phyloP scores from a whole-genome alignment of 148 eudicot genomes.

The Diospyros lotus region DNA sequence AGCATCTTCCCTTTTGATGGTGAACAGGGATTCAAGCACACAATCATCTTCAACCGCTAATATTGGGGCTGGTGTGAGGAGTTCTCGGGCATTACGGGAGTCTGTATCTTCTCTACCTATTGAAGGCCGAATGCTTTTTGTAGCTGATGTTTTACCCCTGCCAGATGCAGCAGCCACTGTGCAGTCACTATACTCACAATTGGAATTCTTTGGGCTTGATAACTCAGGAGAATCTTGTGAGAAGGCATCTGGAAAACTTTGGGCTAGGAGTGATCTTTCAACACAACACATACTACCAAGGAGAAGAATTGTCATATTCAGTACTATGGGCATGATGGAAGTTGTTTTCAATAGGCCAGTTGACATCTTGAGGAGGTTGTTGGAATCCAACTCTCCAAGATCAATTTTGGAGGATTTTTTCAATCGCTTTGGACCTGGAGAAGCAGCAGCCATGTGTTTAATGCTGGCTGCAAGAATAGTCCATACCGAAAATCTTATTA shows the following conservation, averaged over 20 bases:
- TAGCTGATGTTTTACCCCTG: slow-evolving; percentile 80
- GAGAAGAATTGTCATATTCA: slow-evolving; percentile 80
- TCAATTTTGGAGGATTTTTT: slow-evolving; percentile 86
- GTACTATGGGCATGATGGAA: slow-evolving; percentile 99
- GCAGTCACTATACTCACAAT: slow-evolving; percentile 82
- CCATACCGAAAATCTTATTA: slow-evolving; percentile 58
- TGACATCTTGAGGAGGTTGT: slow-evolving; percentile 82
- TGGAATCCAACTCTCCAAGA: slow-evolving; percentile 88
- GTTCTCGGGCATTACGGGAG: slow-evolving; percentile 82
- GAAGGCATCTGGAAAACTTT: slow-evolving; percentile 63
- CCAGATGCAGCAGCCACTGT: slow-evolving; percentile 72
- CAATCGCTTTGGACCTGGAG: slow-evolving; percentile 90
- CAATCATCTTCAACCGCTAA: slow-evolving; percentile 60
- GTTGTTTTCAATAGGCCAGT: slow-evolving; percentile 92
- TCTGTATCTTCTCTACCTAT: slow-evolving; percentile 84
- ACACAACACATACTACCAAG: slow-evolving; percentile 92
- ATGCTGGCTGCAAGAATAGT: slow-evolving; percentile 82
- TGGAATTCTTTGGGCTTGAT: slow-evolving; percentile 55
- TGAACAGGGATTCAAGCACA: slow-evolving; percentile 67
- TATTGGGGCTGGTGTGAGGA: slow-evolving; percentile 57
- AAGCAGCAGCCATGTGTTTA: slow-evolving; percentile 93
- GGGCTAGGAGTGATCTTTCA: slow-evolving; percentile 96
- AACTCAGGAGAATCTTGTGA: slow-evolving; percentile 62
- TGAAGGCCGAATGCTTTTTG: slow-evolving; percentile 93
- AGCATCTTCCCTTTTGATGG: slow-evolving; percentile 79